Evolutionary conservation across 768 basidiomycete genomes (phyloP).

Genomic region (Termitomyces bulborhizus): DNA sequence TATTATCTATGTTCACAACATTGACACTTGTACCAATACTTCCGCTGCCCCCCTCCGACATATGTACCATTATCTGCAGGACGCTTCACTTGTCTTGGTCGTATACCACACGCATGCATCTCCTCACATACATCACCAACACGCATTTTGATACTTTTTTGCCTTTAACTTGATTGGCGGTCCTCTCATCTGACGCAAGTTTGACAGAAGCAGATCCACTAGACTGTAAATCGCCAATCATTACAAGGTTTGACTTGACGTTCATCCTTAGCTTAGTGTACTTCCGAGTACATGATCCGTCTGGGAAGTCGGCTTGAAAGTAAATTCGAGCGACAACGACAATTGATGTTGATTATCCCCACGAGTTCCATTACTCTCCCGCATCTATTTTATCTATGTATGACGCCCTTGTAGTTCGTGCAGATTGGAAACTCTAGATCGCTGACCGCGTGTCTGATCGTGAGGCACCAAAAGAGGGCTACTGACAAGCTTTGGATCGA

Average conservation of each 20-base stretch:
- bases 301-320: neutral
- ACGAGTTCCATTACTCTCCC: neutral
- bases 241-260: neutral
- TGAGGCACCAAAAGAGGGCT: constrained; percentile 1
- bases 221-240: neutral
- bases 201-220: neutral
- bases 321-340: neutral
- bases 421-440: too few species aligned
- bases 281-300: neutral
- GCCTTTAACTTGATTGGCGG: neutral
- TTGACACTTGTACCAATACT: constrained; percentile 2
- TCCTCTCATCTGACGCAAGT: neutral
- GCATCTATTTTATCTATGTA: neutral
- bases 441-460: neutral
- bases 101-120: neutral
- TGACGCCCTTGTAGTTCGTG: neutral
- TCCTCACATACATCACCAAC: neutral
- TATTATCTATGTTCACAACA: constrained; percentile 7
- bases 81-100: constrained; percentile 1
- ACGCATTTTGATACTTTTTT: neutral
- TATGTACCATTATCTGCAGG: neutral
- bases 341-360: neutral
- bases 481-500: constrained; percentile 3
- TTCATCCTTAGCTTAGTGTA: neutral
- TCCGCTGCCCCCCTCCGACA: neutral